Conservation (phyloP, 176 grass and related monocot genomes). For the Poa annua region DNA sequence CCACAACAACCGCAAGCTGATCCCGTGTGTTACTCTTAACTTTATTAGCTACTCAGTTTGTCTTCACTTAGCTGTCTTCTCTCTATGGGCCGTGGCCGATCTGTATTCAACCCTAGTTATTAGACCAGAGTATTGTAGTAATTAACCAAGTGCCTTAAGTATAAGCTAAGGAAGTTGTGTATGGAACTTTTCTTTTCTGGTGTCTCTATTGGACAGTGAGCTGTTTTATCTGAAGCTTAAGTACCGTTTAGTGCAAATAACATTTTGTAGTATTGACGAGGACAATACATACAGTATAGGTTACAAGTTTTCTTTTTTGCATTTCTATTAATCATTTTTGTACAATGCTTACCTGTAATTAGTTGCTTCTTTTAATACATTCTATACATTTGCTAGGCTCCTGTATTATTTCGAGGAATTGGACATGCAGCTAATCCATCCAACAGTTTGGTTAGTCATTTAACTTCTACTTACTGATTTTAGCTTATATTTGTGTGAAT, state of each 20-base stretch:
- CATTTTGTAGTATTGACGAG: slow-evolving; percentile 1
- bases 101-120: background rate
- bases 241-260: background rate
- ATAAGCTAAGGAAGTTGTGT: background rate
- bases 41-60: background rate
- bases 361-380: slow-evolving; percentile 31
- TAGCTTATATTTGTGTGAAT: slow-evolving; percentile 5
- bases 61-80: background rate
- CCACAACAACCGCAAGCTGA: background rate
- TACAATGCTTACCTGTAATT: background rate
- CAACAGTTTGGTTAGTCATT: slow-evolving; percentile 72
- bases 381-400: slow-evolving; percentile 53
- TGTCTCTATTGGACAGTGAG: slow-evolving; percentile 4
- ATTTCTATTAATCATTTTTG: background rate
- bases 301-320: background rate
- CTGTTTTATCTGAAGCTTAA: slow-evolving; percentile 1
- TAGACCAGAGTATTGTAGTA: background rate
- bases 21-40: slow-evolving; percentile 5
- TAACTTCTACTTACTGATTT: slow-evolving; percentile 29
- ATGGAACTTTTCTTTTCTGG: background rate
- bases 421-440: slow-evolving; percentile 76
- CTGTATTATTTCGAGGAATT: slow-evolving; percentile 87
- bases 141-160: background rate
- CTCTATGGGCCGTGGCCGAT: background rate
- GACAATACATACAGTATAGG: slow-evolving; percentile 1